Evolutionary conservation across 176 grass and related monocot species (phyloP).

Genomic region (Melocanna baccifera): DNA sequence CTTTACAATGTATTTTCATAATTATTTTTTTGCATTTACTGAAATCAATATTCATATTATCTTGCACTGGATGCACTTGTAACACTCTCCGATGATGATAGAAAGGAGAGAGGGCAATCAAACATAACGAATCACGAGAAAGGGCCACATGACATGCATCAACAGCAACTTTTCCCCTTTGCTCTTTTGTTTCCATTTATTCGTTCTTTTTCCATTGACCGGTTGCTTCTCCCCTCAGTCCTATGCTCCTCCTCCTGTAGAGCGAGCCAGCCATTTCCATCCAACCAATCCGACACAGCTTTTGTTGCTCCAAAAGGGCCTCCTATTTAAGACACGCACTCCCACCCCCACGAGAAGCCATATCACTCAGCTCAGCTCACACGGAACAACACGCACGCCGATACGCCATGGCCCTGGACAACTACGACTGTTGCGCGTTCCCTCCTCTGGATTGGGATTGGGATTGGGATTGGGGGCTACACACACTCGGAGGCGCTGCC

Average conservation of each 20-base stretch:
- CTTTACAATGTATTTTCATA: not conserved
- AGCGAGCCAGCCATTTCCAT: slow-evolving; percentile 10
- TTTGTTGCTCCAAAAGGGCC: slow-evolving; percentile 40
- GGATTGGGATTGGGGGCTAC: slow-evolving; percentile 18
- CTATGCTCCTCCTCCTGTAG: too few species aligned
- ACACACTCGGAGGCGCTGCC: slow-evolving; percentile 22
- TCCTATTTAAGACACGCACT: slow-evolving; percentile 48
- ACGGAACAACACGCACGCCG: not conserved
- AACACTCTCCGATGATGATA: slow-evolving; percentile 11
- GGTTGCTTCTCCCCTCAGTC: not conserved
- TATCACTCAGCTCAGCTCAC: not conserved
- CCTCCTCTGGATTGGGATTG: slow-evolving; percentile 23
- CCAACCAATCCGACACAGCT: slow-evolving; percentile 33
- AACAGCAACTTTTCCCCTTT: slow-evolving; percentile 37
- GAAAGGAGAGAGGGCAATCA: slow-evolving; percentile 14
- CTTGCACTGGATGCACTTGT: not conserved
- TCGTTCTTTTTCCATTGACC: slow-evolving; percentile 51
- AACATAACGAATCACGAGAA: slow-evolving; percentile 68
- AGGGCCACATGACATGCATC: not conserved
- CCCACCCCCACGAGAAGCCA: slow-evolving; percentile 28
- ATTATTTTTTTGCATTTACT: not conserved
- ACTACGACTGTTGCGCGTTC: slow-evolving; percentile 15
- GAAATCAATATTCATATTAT: not conserved
- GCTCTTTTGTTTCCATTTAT: slow-evolving; percentile 34
- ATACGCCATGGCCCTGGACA: slow-evolving; percentile 50